Conservation (phyloP, 129 eudicot genomes). For the Deinandra increscens region DNA sequence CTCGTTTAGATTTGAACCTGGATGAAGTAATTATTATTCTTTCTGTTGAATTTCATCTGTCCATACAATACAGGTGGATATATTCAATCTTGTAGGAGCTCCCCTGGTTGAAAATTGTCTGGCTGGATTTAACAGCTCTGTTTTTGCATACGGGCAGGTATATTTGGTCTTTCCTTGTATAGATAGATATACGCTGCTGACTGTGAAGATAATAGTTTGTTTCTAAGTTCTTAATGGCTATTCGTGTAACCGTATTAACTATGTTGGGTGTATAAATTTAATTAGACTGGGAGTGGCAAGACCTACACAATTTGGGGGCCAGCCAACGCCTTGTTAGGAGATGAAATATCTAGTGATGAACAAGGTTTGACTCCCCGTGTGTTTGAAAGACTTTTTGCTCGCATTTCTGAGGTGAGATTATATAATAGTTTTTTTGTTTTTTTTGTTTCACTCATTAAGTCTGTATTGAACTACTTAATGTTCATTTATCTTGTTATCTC, state of each 20-base stretch:
- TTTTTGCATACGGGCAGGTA: slow-evolving; percentile 99
- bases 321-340: slow-evolving; percentile 68
- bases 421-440: background rate
- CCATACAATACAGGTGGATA: slow-evolving; percentile 65
- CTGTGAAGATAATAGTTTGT: background rate
- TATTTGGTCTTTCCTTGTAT: slow-evolving; percentile 4
- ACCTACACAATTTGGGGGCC: slow-evolving; percentile 98
- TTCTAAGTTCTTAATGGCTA: slow-evolving; percentile 4
- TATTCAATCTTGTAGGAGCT: slow-evolving; percentile 88
- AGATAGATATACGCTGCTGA: background rate
- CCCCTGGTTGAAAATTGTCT: slow-evolving; percentile 94
- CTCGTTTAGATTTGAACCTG: background rate
- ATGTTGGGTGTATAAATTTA: slow-evolving; percentile 34
- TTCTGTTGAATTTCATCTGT: slow-evolving; percentile 1
- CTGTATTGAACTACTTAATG: background rate
- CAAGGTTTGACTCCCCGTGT: slow-evolving; percentile 96
- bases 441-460: background rate
- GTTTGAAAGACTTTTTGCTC: slow-evolving; percentile 65
- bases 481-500: background rate
- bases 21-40: background rate
- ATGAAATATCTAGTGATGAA: slow-evolving; percentile 53
- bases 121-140: slow-evolving; percentile 96
- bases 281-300: slow-evolving; percentile 96
- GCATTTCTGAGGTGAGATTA: slow-evolving; percentile 70
- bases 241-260: background rate